Evolutionary conservation across 2,329 filamentous ascomycete species (phyloP), one percentile per base, ranked within the genome.

Genomic region (Phialophora tarda): DNA sequence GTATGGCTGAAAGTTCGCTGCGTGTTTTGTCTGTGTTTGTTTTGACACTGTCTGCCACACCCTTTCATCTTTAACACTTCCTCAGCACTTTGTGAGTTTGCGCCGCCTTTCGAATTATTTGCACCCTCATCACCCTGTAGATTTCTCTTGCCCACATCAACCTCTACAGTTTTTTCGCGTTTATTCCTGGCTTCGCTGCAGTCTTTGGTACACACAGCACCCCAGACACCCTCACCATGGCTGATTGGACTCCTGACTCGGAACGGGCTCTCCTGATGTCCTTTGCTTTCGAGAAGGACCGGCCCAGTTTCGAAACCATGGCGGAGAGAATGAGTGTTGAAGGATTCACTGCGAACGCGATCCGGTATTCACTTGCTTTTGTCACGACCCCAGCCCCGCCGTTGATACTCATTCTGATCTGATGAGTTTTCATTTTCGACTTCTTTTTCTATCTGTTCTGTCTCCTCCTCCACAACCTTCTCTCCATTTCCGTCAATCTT

Each of bases 401-500:
- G 10, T 50, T 50, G 21, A 12, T 50, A 3, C 14, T 17, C 17
- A 44, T 44, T 6, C 38, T n/a, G 38, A 44, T n/a, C 38, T 44
- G 17, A n/a, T 5, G 17, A 44, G 17, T 30, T 55, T 55, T 30
- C n/a, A 14, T 17, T 55, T 26, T n/a, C 21, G 26, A 24, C 23
- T 55, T 23, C 53, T 24, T 17, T 53, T n/a, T 21, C 12, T 21
- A 34, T 55, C 53, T 34, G 8, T 55, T 34, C 53, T 55, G 24
- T 54, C 8, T 30, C 32, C 28, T 21, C 28, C 23, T 26, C 17
- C 26, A 38, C 14, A 48, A 41, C 11, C 30, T 56, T 12, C 30
- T 47, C 57, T 55, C 26, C 32, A 12, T 61, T 44, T 21, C 8
- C 55, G 34, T 32, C 14, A 28, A 57, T 47, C 26, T 51, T 57